Conservation (phyloP, 2,329 filamentous ascomycete species). For the Aureobasidium uvarum region DNA sequence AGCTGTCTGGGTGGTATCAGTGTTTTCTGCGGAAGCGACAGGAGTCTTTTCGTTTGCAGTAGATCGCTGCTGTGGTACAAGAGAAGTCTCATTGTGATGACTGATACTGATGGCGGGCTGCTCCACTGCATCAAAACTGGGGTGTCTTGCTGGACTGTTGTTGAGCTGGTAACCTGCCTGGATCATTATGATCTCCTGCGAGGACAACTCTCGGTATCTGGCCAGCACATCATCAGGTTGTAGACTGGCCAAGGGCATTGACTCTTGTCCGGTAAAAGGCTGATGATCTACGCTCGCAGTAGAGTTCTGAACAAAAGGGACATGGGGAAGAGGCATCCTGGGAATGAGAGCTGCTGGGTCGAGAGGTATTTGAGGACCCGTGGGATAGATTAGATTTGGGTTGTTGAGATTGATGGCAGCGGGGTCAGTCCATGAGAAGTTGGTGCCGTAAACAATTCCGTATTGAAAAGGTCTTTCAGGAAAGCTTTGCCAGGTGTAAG, state of each 20-base stretch:
- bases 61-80: neutral
- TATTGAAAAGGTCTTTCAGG: neutral
- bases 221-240: neutral
- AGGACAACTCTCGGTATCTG: neutral
- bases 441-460: neutral
- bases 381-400: neutral
- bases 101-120: neutral
- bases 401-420: constrained; percentile 1
- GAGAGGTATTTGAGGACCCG: neutral
- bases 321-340: neutral
- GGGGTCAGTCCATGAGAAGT: neutral
- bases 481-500: constrained; percentile 1
- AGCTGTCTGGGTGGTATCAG: neutral
- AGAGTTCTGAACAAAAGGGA: neutral
- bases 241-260: neutral
- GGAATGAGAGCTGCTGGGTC: neutral
- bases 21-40: neutral
- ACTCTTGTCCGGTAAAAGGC: neutral
- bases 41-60: neutral
- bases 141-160: neutral
- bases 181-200: neutral
- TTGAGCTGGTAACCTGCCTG: neutral
- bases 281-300: neutral
- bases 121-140: neutral
- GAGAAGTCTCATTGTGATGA: neutral